phyloP scores from a whole-genome alignment of 306 rosid species.

The Abrus precatorius region DNA sequence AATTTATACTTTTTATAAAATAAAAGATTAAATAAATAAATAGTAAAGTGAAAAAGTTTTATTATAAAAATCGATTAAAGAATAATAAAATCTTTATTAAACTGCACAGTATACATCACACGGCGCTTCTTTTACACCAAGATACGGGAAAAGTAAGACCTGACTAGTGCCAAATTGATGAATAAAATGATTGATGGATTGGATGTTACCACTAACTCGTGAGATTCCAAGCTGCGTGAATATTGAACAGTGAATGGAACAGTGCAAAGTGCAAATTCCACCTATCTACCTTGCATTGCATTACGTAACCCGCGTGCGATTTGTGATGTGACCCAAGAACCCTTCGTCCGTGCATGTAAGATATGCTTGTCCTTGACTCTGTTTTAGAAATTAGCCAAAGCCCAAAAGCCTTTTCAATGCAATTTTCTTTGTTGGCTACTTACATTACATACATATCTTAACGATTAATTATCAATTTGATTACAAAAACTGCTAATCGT shows the following conservation, averaged over 20 bases:
- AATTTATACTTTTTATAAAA: too few relatives aligned
- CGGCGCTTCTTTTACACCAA: too few relatives aligned
- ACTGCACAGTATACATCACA: not conserved
- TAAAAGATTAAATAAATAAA: too few relatives aligned
- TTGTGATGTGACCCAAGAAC: conserved; percentile 40
- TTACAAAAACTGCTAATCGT: too few relatives aligned
- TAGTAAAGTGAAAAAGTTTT: too few relatives aligned
- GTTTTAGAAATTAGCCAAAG: not conserved
- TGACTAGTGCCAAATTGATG: not conserved
- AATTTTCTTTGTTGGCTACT: too few relatives aligned
- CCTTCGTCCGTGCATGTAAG: not conserved
- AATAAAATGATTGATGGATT: conserved; percentile 27
- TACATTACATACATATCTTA: too few relatives aligned
- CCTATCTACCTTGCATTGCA: conserved; percentile 29
- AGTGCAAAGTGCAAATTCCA: conserved; percentile 26
- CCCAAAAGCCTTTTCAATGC: too few relatives aligned
- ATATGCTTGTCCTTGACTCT: not conserved
- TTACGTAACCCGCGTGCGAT: conserved; percentile 46
- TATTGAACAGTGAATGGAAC: not conserved
- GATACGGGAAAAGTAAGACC: not conserved
- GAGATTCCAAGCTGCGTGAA: conserved; percentile 34
- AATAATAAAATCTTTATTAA: too few relatives aligned
- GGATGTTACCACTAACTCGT: not conserved
- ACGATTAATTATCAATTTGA: too few relatives aligned
- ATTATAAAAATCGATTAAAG: too few relatives aligned